Conservation (phyloP, 2,329 filamentous ascomycete species). For the Colletotrichum australisinense region DNA sequence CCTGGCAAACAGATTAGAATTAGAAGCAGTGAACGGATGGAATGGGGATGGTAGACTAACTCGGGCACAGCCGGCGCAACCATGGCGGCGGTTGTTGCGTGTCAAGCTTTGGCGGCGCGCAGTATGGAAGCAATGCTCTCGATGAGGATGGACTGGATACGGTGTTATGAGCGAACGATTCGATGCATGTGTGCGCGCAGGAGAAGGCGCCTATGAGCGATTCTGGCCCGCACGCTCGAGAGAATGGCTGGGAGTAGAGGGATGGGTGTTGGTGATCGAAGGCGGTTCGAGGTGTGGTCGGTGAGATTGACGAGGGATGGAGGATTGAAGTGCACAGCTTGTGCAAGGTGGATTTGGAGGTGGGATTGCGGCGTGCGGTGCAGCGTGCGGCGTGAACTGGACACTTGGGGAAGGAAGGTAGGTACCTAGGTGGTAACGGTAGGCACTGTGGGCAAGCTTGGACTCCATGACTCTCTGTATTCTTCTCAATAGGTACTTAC, state of each 20-base stretch:
- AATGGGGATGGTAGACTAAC: slow-evolving; percentile 57
- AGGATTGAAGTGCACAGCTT: slow-evolving; percentile 15
- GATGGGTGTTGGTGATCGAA: slow-evolving; percentile 13
- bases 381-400: slow-evolving; percentile 1
- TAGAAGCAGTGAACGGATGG: slow-evolving; percentile 23
- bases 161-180: slow-evolving; percentile 18
- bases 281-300: slow-evolving; percentile 13
- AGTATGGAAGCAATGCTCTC: neutral
- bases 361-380: slow-evolving; percentile 5
- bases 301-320: slow-evolving; percentile 31
- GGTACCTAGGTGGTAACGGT: neutral
- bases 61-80: slow-evolving; percentile 81
- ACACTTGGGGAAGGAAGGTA: neutral
- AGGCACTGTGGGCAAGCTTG: slow-evolving; percentile 22
- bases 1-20: slow-evolving; percentile 59
- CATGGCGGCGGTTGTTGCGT: slow-evolving; percentile 60
- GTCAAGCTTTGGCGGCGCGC: slow-evolving; percentile 17
- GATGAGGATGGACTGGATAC: slow-evolving; percentile 9
- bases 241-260: slow-evolving; percentile 26
- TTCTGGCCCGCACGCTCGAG: neutral
- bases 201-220: neutral
- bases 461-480: slow-evolving; percentile 6
- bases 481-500: too few relatives aligned
- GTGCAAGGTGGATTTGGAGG: slow-evolving; percentile 1
- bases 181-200: slow-evolving; percentile 15